phyloP scores from a whole-genome alignment of 495 filamentous ascomycete genomes.

The Podospora didyma region DNA sequence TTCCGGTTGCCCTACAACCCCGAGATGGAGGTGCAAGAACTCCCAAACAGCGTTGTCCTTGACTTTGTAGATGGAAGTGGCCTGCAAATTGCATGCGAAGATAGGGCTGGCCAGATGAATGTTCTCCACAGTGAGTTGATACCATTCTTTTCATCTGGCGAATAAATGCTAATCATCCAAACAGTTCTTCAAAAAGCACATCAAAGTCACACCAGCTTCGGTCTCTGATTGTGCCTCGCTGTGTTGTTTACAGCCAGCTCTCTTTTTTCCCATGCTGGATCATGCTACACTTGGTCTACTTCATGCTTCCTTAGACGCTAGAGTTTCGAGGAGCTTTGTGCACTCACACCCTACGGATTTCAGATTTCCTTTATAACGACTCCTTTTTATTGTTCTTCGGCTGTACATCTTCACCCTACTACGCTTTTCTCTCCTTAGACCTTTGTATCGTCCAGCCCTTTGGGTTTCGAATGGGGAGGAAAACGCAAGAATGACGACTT shows the following conservation, averaged over 20 bases:
- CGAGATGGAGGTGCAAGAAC: slow-evolving; percentile 82
- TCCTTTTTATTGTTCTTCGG: background rate
- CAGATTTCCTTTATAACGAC: too few species aligned
- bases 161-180: slow-evolving; percentile 10
- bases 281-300: background rate
- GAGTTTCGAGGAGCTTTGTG: too few species aligned
- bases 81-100: slow-evolving; percentile 83
- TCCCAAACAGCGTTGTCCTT: slow-evolving; percentile 80
- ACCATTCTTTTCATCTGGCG: background rate
- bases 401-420: background rate
- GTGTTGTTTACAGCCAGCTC: background rate
- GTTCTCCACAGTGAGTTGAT: slow-evolving; percentile 60
- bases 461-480: background rate
- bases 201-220: slow-evolving; percentile 35
- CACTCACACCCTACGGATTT: too few species aligned
- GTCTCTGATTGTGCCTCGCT: slow-evolving; percentile 21
- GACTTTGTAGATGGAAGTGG: slow-evolving; percentile 81
- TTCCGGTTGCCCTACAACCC: slow-evolving; percentile 75
- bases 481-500: background rate
- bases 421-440: background rate
- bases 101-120: slow-evolving; percentile 63
- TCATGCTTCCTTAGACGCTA: background rate
- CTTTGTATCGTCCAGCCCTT: background rate
- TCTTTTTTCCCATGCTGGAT: background rate
- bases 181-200: slow-evolving; percentile 48